Base-by-base conservation (phyloP, 2,329 filamentous ascomycete genomes). In the Aspergillus pseudoterreus region DNA sequence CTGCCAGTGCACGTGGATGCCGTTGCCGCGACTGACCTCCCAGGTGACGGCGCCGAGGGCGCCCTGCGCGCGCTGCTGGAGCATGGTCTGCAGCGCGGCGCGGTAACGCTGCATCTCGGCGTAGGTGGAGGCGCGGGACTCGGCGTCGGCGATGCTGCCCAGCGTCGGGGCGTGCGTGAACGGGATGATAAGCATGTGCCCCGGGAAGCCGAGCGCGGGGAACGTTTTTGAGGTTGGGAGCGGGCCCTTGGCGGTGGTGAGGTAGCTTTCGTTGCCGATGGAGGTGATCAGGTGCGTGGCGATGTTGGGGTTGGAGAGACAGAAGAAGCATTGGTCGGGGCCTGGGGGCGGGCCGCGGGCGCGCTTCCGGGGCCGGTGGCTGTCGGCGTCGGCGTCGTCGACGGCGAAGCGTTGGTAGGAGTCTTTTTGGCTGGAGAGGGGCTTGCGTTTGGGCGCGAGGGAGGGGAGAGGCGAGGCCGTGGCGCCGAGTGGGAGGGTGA, bases 1-100 rank as follows among this genome's bases (percentile, higher is more conserved):
- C 71, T 99, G 95, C 94, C 92, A 96, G 65, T 97, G 92, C 1
- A 86, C 80, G 67, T 99, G 94, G 50, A 97, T 85, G 49, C 94
- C 90, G 47, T 82, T 82, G 4, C 78, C 79, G 46, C 91, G 86
- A 66, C 86, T 92, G 62, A 99, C 92, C 72, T 97, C 94, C 84
- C 90, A 99, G 0, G 90, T 94, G 1, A 97, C 87, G 2, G 85
- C 82, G 14, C 92, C 94, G 1, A 96, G 82, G 70, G 73, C n/a
- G 76, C 73, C 63, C 9, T 67, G 65, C 21, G 73, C 68, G 45
- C 68, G 71, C 11, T 63, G 54, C 14, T 63, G 64, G 11, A 96
- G 77, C 88, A 96, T 95, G 43, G 78, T 78, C 65, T 96, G 90
- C 44, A 97, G 77, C 0, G 88, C 78, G 45, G 81, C 77, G 39